A percentile compares a stretch with the other conserved stretches of the same genome.
Conservation (phyloP, 768 basidiomycete species). For the Macrolepiota albuminosa region DNA sequence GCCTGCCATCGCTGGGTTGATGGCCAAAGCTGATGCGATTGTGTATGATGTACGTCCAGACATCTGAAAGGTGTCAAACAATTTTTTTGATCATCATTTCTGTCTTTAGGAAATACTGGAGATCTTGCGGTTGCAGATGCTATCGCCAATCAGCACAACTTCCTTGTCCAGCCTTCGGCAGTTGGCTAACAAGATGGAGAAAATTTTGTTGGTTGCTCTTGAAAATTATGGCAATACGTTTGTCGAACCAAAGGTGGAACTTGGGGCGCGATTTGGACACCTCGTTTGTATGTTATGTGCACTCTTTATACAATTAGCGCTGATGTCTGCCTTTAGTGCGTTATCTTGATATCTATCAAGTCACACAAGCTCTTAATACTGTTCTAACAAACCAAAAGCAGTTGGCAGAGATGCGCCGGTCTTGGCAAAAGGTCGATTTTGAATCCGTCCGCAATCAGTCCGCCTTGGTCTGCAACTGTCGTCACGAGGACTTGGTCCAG, state of each 20-base stretch:
- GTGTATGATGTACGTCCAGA: conserved; percentile 77
- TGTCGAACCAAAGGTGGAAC: conserved; percentile 86
- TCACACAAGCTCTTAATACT: conserved; percentile 85
- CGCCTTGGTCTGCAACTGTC: conserved; percentile 90
- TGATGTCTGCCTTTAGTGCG: conserved; percentile 49
- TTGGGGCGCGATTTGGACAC: conserved; percentile 88
- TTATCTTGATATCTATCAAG: conserved; percentile 89
- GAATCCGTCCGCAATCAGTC: conserved; percentile 90
- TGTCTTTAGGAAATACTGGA: conserved; percentile 76
- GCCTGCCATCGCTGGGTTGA: conserved; percentile 80
- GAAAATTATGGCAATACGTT: conserved; percentile 85
- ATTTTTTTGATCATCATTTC: conserved; percentile 5
- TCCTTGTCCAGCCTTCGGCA: conserved; percentile 71
- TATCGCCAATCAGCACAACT: conserved; percentile 65
- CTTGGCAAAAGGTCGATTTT: conserved; percentile 87
- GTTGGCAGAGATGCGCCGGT: conserved; percentile 78
- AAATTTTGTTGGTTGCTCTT: conserved; percentile 75
- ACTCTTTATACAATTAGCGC: conserved; percentile 1
- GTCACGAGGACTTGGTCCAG: conserved; percentile 84
- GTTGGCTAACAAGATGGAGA: conserved; percentile 89
- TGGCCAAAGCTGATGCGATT: conserved; percentile 88
- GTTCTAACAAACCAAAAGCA: conserved; percentile 86
- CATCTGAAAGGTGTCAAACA: neutral
- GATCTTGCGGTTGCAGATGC: conserved; percentile 77
- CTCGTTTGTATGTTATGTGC: conserved; percentile 64